Percentiles rank a stretch among this genome's conserved stretches.
phyloP scores from a whole-genome alignment of 169 alveolate species.

The Cryptosporidium parvum region DNA sequence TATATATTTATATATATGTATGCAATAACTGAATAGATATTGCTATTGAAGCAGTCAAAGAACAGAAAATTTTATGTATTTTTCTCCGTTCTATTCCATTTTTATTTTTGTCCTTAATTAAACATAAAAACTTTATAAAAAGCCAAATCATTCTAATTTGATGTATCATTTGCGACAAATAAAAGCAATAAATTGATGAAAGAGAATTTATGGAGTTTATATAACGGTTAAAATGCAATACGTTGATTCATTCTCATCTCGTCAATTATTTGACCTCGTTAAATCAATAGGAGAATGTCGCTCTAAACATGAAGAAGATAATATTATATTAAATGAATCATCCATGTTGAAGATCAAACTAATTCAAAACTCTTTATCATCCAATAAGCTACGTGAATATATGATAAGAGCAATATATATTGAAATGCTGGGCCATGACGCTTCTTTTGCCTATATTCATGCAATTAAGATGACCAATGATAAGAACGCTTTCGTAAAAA shows the following conservation, averaged over 20 bases:
- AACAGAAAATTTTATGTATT: not conserved
- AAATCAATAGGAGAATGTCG: conserved; percentile 94
- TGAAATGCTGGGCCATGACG: conserved; percentile 96
- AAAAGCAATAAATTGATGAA: too few species aligned
- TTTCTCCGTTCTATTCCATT: not conserved
- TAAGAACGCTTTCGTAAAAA: conserved; percentile 85
- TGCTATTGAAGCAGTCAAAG: not conserved
- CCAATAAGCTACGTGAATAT: conserved; percentile 87
- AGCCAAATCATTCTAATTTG: not conserved
- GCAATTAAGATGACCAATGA: conserved; percentile 92
- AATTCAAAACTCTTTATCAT: conserved; percentile 84
- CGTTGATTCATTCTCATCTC: conserved; percentile 67
- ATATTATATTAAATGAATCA: conserved; percentile 89
- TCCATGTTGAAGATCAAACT: conserved; percentile 84
- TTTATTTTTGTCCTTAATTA: too few species aligned
- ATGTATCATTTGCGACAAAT: too few species aligned
- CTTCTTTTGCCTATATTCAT: conserved; percentile 91
- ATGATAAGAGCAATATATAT: conserved; percentile 92
- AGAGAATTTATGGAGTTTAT: not conserved
- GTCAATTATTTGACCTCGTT: conserved; percentile 90
- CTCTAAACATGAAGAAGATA: conserved; percentile 93
- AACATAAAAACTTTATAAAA: too few species aligned
- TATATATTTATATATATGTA: not conserved
- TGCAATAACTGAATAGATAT: not conserved
- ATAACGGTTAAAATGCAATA: conserved; percentile 39